Percentiles rank a stretch among this genome's conserved stretches.
Evolutionary conservation across 495 filamentous ascomycete genomes (phyloP).

Genomic region (Peziza echinospora): DNA sequence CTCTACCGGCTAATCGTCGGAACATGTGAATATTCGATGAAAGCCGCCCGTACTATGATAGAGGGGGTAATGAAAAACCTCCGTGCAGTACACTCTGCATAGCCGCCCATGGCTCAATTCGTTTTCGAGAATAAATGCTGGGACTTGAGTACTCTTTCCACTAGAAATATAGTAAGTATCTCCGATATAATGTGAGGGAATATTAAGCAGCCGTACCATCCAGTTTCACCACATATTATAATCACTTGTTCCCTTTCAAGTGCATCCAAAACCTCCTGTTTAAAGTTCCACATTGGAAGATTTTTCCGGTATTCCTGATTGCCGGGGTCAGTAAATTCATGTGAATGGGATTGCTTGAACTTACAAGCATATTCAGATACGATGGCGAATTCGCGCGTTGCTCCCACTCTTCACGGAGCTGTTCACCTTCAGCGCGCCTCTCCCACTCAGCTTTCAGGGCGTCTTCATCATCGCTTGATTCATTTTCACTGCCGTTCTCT

Average conservation of each 20-base stretch:
- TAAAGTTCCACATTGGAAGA: constrained; percentile 77
- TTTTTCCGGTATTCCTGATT: constrained; percentile 37
- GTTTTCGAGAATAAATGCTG: constrained; percentile 74
- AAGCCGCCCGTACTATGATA: too few relatives aligned
- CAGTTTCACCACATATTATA: constrained; percentile 88
- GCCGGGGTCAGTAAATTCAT: neutral
- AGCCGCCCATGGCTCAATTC: constrained; percentile 55
- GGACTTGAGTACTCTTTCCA: constrained; percentile 93
- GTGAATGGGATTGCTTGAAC: constrained; percentile 1
- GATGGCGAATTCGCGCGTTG: constrained; percentile 38
- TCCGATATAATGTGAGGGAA: neutral
- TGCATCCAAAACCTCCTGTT: constrained; percentile 46
- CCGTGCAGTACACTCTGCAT: constrained; percentile 87
- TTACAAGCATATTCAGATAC: constrained; percentile 37
- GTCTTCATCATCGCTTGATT: constrained; percentile 24
- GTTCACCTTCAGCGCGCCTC: constrained; percentile 21
- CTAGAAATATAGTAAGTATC: constrained; percentile 13
- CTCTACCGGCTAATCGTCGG: too few relatives aligned
- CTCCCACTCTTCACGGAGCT: constrained; percentile 45
- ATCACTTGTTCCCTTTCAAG: constrained; percentile 59
- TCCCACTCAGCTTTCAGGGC: constrained; percentile 8
- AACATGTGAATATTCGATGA: too few relatives aligned
- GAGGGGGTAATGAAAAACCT: constrained; percentile 24
- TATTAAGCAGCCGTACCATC: constrained; percentile 29
- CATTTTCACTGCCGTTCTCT: constrained; percentile 25